Evolutionary conservation across 805 yeast species (phyloP).

Genomic region (Starmerella vitae): DNA sequence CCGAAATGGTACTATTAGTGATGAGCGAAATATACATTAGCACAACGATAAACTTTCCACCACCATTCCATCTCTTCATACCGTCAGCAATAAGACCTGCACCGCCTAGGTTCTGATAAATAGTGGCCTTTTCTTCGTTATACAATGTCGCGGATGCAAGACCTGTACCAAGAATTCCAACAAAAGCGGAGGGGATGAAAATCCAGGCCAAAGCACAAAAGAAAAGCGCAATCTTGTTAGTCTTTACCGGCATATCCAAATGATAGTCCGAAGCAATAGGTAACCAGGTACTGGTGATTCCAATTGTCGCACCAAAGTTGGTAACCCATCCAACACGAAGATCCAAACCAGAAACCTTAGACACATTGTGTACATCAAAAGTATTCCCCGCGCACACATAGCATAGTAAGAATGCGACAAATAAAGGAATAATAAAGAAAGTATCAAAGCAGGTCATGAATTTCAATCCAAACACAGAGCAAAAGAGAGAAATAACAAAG

Average conservation of each 20-base stretch:
- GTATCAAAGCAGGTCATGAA: slow-evolving; percentile 58
- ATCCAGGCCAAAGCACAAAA: slow-evolving; percentile 52
- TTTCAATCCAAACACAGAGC: slow-evolving; percentile 68
- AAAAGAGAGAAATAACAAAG: slow-evolving; percentile 45
- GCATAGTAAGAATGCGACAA: slow-evolving; percentile 50
- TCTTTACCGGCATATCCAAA: slow-evolving; percentile 61
- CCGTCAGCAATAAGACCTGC: slow-evolving; percentile 63
- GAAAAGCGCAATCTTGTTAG: slow-evolving; percentile 44
- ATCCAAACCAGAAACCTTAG: slow-evolving; percentile 30
- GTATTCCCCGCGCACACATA: slow-evolving; percentile 38
- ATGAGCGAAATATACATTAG: slow-evolving; percentile 60
- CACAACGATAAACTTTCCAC: slow-evolving; percentile 62
- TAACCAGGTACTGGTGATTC: slow-evolving; percentile 83
- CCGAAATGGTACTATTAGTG: slow-evolving; percentile 69
- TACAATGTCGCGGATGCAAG: slow-evolving; percentile 49
- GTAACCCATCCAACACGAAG: slow-evolving; percentile 53
- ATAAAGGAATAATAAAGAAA: slow-evolving; percentile 52
- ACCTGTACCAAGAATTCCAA: slow-evolving; percentile 60
- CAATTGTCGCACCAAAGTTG: slow-evolving; percentile 57
- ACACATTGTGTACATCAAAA: slow-evolving; percentile 24
- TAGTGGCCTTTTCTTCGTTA: slow-evolving; percentile 34
- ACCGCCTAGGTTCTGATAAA: slow-evolving; percentile 47
- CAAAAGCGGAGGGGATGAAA: slow-evolving; percentile 58
- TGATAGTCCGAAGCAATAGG: slow-evolving; percentile 76
- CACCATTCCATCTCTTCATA: slow-evolving; percentile 57